Percentiles rank a stretch among this genome's conserved stretches.
phyloP scores from a whole-genome alignment of 2,329 filamentous ascomycete genomes.

The Neospermospora avenae region DNA sequence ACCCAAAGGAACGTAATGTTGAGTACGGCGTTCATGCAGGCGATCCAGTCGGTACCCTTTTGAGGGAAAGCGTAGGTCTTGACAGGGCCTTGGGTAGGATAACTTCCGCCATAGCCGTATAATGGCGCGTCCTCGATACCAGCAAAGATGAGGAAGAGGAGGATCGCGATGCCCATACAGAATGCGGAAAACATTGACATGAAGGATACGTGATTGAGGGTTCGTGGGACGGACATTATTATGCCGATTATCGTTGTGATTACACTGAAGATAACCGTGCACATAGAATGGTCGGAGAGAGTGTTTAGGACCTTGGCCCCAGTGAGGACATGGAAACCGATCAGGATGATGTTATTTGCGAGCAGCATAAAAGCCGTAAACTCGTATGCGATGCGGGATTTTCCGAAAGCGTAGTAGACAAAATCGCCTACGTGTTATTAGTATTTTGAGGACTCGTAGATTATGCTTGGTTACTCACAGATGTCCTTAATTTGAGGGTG shows the following conservation, averaged over 20 bases:
- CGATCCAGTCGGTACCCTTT: conserved; percentile 44
- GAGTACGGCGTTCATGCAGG: conserved; percentile 47
- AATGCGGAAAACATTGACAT: conserved; percentile 45
- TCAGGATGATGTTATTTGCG: conserved; percentile 50
- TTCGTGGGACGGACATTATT: conserved; percentile 44
- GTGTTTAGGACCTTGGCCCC: conserved; percentile 49
- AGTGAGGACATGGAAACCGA: conserved; percentile 49
- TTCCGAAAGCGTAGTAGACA: conserved; percentile 45
- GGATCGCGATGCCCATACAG: conserved; percentile 46
- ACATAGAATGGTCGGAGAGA: conserved; percentile 45
- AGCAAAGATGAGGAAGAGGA: conserved; percentile 48
- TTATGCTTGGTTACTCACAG: conserved; percentile 33
- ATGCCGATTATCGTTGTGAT: conserved; percentile 46
- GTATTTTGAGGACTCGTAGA: background rate
- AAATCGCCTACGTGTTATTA: conserved; percentile 38
- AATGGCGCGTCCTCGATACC: conserved; percentile 44
- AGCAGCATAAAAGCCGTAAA: conserved; percentile 46
- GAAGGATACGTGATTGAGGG: conserved; percentile 46
- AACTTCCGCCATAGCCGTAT: conserved; percentile 45
- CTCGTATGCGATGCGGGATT: conserved; percentile 42
- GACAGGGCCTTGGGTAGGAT: conserved; percentile 42
- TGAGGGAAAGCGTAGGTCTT: conserved; percentile 47
- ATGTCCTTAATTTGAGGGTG: conserved; percentile 48
- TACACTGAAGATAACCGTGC: conserved; percentile 47
- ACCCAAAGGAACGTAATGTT: conserved; percentile 50